Evolutionary conservation across 352 stramenopile species (phyloP), one percentile per base, ranked within the genome.

Genomic region (Elongisporangium prolatum): DNA sequence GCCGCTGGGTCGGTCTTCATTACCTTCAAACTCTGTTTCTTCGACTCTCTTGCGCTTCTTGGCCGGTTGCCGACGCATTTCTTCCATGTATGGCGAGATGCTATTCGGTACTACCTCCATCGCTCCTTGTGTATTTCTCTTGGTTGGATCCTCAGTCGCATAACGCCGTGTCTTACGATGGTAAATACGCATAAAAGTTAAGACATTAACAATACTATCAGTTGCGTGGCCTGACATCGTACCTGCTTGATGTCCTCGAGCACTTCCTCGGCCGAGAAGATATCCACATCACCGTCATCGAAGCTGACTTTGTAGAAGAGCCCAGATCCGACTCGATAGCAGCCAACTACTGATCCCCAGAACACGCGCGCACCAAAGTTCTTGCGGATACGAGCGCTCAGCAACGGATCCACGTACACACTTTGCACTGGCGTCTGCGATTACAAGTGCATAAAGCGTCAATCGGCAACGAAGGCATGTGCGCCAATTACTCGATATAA

Each of bases 221-320:
- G 10, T 44, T 16, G 34, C 2, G 34, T 44, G 10, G 34, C 17
- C 34, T 44, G 34, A 13, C 34, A 3, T 44, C 1, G 34, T 51
- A 67, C 69, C 61, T 68, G 59, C 56, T 77, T 63, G 4, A 78
- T 48, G 59, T 89, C 78, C 48, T 69, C 52, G 8, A 79, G 37
- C 21, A 84, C 73, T 66, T 93, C 84, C 6, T 75, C 70, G 2
- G 57, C 66, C 9, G 74, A 67, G 17, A 91, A 65, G 56, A 93
- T 77, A 63, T 93, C 84, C 24, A 93, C 81, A 57, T 93, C 84
- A 38, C 84, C 84, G 47, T 93, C 84, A 38, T 93, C 84, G 58
- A 93, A 93, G 67, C 73, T 79, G 47, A 93, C 67, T 55, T 93
- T 93, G 65, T 90, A 93, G 52, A 93, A 91, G 0, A 74, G 56